phyloP scores from a whole-genome alignment of 2,329 filamentous ascomycete genomes.

The Mycocentrospora acerina region DNA sequence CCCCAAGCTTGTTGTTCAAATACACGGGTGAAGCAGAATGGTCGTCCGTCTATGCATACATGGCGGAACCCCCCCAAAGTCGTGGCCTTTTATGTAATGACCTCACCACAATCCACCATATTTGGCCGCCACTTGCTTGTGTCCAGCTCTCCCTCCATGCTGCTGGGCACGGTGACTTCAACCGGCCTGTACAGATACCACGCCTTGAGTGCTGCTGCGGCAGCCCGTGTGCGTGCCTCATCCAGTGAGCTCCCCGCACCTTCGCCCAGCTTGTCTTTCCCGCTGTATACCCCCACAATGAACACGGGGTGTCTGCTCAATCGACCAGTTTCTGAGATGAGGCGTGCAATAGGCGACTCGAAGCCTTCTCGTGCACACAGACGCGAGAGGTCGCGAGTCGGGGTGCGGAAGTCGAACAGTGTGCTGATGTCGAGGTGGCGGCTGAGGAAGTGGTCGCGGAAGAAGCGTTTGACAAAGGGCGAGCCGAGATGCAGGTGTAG shows the following conservation, averaged over 20 bases:
- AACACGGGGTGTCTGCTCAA: constrained; percentile 83
- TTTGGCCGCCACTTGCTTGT: constrained; percentile 54
- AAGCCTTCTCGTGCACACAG: constrained; percentile 90
- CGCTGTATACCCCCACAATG: constrained; percentile 91
- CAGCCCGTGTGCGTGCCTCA: constrained; percentile 75
- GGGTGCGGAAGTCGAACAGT: constrained; percentile 82
- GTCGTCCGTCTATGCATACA: too few relatives aligned
- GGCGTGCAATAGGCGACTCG: constrained; percentile 78
- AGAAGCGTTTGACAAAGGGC: constrained; percentile 77
- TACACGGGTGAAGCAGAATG: too few relatives aligned
- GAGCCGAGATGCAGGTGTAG: constrained; percentile 84
- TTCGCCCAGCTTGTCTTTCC: constrained; percentile 87
- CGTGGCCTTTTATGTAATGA: constrained; percentile 46
- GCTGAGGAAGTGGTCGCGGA: constrained; percentile 79
- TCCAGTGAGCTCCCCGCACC: constrained; percentile 77
- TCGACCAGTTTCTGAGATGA: constrained; percentile 89
- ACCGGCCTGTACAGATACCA: constrained; percentile 95
- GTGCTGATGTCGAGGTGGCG: constrained; percentile 73
- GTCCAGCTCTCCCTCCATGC: constrained; percentile 42
- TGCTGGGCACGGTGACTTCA: constrained; percentile 54
- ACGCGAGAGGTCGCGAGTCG: constrained; percentile 78
- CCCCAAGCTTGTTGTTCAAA: too few relatives aligned
- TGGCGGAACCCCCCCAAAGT: not conserved
- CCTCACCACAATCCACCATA: constrained; percentile 59
- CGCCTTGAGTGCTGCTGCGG: constrained; percentile 81